These are phyloP conservation scores for Penicillium sp. DNA, from an alignment of 2,329 filamentous ascomycete genomes.

Conservation along the genomic window DNA sequence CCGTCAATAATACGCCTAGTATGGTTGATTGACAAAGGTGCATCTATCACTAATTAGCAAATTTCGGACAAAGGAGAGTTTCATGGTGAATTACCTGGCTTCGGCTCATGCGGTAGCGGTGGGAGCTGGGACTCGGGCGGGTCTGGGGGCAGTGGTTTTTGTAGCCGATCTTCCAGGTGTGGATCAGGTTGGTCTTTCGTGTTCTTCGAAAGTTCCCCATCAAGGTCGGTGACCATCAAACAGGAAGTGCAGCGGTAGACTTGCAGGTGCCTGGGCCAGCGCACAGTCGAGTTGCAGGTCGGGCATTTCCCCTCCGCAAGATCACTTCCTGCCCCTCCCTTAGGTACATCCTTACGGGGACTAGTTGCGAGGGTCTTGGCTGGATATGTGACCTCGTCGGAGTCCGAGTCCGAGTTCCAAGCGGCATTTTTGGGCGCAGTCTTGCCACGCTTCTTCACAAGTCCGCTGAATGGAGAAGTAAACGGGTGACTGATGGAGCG, in stretches of 20 bases:
- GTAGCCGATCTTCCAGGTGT: slow-evolving; percentile 5
- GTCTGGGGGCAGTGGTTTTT: slow-evolving; percentile 1
- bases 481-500: slow-evolving; percentile 81
- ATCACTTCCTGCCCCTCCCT: slow-evolving; percentile 53
- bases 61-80: not conserved
- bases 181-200: slow-evolving; percentile 17
- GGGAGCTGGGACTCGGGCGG: slow-evolving; percentile 7
- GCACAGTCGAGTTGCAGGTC: slow-evolving; percentile 78
- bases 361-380: slow-evolving; percentile 36
- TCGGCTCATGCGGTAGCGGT: slow-evolving; percentile 3
- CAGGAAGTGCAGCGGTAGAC: slow-evolving; percentile 83
- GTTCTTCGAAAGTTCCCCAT: slow-evolving; percentile 38
- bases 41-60: slow-evolving; percentile 28
- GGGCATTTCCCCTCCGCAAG: slow-evolving; percentile 74
- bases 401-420: slow-evolving; percentile 49
- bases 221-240: slow-evolving; percentile 79
- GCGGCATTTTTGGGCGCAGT: slow-evolving; percentile 46
- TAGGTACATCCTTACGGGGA: slow-evolving; percentile 38
- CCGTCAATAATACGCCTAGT: slow-evolving; percentile 59
- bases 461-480: slow-evolving; percentile 66
- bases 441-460: slow-evolving; percentile 53
- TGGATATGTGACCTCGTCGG: slow-evolving; percentile 33
- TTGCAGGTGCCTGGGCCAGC: slow-evolving; percentile 72
- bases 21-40: slow-evolving; percentile 59
- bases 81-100: slow-evolving; percentile 9